Conservation (phyloP, 768 basidiomycete genomes). For the Rhodotorula diobovata region DNA sequence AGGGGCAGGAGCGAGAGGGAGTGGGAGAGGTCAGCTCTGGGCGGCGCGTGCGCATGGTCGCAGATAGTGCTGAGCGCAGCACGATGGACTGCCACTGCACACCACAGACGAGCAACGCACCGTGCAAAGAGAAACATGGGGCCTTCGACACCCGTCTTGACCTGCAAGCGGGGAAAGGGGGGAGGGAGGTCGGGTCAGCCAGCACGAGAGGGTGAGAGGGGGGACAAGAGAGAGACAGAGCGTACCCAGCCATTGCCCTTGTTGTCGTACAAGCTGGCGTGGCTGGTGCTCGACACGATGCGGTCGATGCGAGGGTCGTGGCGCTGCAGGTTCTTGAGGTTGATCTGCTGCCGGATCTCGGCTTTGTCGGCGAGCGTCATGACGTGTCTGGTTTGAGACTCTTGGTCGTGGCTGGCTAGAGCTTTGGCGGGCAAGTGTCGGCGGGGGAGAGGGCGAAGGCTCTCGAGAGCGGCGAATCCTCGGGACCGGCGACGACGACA, state of each 20-base stretch:
- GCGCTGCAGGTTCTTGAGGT: conserved; percentile 31
- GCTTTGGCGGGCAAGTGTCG: too few relatives aligned
- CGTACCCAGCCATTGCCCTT: conserved; percentile 22
- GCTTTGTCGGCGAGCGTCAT: conserved; percentile 5
- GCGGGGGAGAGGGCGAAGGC: too few relatives aligned
- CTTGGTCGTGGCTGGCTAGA: too few relatives aligned
- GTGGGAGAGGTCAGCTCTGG: not conserved
- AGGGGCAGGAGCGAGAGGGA: not conserved
- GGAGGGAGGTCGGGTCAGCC: not conserved
- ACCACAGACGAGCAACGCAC: conserved; percentile 11
- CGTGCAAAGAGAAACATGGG: conserved; percentile 42
- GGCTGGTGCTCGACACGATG: conserved; percentile 12
- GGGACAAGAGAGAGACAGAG: too few relatives aligned
- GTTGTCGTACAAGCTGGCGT: conserved; percentile 31
- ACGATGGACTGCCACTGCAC: not conserved
- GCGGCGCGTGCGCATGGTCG: too few relatives aligned
- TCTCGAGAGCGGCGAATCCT: too few relatives aligned
- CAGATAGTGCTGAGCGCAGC: not conserved
- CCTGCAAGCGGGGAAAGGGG: conserved; percentile 4
- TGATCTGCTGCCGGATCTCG: conserved; percentile 22
- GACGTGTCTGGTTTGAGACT: too few relatives aligned
- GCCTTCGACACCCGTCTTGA: conserved; percentile 42
- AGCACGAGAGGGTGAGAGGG: not conserved
- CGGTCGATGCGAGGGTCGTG: conserved; percentile 25
- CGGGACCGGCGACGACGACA: too few relatives aligned